Evolutionary conservation across 371 early-diverging fungal genomes (phyloP).

Genomic region (Haplosporangium sp.): DNA sequence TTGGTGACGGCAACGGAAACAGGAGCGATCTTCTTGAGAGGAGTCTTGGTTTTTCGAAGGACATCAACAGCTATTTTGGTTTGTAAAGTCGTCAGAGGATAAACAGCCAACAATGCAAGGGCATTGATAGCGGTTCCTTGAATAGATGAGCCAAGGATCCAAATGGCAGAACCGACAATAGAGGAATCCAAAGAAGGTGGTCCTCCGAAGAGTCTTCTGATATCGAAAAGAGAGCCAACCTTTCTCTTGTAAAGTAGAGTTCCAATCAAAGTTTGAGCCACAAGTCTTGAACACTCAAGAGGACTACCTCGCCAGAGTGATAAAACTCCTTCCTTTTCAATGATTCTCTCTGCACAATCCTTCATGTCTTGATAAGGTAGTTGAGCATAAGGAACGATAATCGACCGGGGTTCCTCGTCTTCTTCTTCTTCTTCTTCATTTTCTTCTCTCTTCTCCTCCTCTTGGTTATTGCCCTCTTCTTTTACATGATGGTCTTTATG

Average conservation of each 20-base stretch:
- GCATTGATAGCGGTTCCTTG: slow-evolving; percentile 19
- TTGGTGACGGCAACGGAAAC: background rate
- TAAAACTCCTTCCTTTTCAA: slow-evolving; percentile 39
- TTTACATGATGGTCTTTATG: background rate
- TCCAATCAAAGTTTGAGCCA: slow-evolving; percentile 20
- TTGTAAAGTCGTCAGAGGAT: slow-evolving; percentile 24
- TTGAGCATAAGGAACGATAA: slow-evolving; percentile 43
- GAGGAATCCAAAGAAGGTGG: background rate
- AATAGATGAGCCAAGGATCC: slow-evolving; percentile 26
- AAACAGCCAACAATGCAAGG: slow-evolving; percentile 18
- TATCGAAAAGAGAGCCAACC: slow-evolving; percentile 4
- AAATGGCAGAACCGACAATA: slow-evolving; percentile 5
- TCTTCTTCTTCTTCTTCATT: slow-evolving; percentile 12
- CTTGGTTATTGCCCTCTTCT: too few species aligned
- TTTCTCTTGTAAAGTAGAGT: background rate
- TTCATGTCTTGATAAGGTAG: slow-evolving; percentile 31
- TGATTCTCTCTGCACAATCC: slow-evolving; percentile 29
- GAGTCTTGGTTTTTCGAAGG: slow-evolving; percentile 7
- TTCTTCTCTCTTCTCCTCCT: background rate
- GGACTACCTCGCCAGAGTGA: slow-evolving; percentile 45
- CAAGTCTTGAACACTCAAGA: slow-evolving; percentile 4
- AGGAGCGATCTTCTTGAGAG: background rate
- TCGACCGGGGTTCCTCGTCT: slow-evolving; percentile 40
- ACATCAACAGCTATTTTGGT: slow-evolving; percentile 43
- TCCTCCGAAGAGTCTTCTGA: slow-evolving; percentile 4